These are phyloP conservation scores for Rhododendron ferrugineum DNA, from an alignment of 148 eudicot genomes.

Conservation along the genomic window DNA sequence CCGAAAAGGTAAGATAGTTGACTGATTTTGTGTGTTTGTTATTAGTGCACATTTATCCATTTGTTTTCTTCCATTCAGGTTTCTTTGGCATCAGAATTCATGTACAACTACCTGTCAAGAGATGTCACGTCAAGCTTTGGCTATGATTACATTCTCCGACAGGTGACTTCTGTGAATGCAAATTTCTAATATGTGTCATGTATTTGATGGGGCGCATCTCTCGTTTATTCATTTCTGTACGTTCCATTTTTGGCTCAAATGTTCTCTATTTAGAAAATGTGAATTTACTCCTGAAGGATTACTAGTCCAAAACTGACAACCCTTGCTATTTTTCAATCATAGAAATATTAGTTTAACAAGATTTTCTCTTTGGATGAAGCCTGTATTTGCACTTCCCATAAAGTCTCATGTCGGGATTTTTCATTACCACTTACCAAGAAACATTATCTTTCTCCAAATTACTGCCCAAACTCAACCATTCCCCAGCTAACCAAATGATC, in stretches of 20 bases:
- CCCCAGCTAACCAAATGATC: background rate
- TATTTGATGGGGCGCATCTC: background rate
- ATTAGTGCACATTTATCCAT: background rate
- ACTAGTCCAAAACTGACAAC: background rate
- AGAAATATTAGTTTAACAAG: background rate
- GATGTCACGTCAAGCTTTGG: conserved; percentile 87
- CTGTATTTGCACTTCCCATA: background rate
- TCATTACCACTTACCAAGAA: background rate
- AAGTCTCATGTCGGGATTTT: background rate
- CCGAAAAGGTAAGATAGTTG: conserved; percentile 62
- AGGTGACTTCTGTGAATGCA: conserved; percentile 35
- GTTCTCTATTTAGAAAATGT: background rate
- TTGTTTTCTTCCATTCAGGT: conserved; percentile 24
- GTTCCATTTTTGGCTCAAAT: background rate
- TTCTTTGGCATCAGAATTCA: conserved; percentile 79
- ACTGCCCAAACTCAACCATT: background rate
- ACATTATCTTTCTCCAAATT: background rate
- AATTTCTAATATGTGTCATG: background rate
- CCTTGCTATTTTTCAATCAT: background rate
- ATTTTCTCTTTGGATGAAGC: background rate
- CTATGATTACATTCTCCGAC: conserved; percentile 86
- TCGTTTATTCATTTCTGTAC: background rate
- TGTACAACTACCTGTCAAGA: conserved; percentile 78
- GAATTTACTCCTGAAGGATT: background rate
- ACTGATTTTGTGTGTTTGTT: conserved; percentile 7